Percentiles rank a stretch among this genome's conserved stretches.
Conservation (phyloP, 108 stramenopile genomes). For the Schizochytrium sp. region DNA sequence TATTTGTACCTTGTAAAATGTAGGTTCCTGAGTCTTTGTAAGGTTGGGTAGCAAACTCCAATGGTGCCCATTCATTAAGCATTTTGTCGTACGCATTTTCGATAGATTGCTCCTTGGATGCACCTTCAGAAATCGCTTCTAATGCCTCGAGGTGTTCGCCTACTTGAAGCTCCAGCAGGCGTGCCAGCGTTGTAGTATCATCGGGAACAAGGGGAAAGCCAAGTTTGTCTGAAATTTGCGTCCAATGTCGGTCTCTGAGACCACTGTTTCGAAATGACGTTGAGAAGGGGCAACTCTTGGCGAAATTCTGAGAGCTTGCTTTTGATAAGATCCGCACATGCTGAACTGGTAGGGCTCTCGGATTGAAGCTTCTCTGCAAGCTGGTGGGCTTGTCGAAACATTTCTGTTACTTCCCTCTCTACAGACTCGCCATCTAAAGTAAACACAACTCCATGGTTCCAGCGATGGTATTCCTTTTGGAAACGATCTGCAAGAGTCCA, state of each 20-base stretch:
- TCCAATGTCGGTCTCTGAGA: slow-evolving; percentile 80
- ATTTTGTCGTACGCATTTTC: slow-evolving; percentile 78
- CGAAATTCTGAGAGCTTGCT: slow-evolving; percentile 68
- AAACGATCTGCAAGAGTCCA: slow-evolving; percentile 72
- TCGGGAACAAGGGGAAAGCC: slow-evolving; percentile 67
- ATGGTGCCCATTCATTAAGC: slow-evolving; percentile 75
- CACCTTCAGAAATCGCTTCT: slow-evolving; percentile 77
- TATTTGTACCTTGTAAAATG: slow-evolving; percentile 71
- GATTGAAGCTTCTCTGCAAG: slow-evolving; percentile 71
- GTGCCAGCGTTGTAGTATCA: slow-evolving; percentile 62
- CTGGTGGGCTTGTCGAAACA: slow-evolving; percentile 68
- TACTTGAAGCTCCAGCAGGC: slow-evolving; percentile 71
- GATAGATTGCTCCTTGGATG: slow-evolving; percentile 78
- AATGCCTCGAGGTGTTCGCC: slow-evolving; percentile 66
- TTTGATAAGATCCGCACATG: slow-evolving; percentile 52
- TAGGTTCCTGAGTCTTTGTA: slow-evolving; percentile 77
- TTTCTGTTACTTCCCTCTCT: slow-evolving; percentile 68
- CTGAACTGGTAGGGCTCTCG: slow-evolving; percentile 65
- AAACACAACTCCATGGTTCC: slow-evolving; percentile 71
- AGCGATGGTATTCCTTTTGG: slow-evolving; percentile 64
- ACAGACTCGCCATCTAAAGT: slow-evolving; percentile 73
- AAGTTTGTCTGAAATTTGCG: slow-evolving; percentile 67
- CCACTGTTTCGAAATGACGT: slow-evolving; percentile 74
- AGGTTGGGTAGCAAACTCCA: slow-evolving; percentile 73
- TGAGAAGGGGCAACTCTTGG: slow-evolving; percentile 74